Evolutionary conservation across 2,329 filamentous ascomycete species (phyloP).

Genomic region (Pyrenochaeta sp.): DNA sequence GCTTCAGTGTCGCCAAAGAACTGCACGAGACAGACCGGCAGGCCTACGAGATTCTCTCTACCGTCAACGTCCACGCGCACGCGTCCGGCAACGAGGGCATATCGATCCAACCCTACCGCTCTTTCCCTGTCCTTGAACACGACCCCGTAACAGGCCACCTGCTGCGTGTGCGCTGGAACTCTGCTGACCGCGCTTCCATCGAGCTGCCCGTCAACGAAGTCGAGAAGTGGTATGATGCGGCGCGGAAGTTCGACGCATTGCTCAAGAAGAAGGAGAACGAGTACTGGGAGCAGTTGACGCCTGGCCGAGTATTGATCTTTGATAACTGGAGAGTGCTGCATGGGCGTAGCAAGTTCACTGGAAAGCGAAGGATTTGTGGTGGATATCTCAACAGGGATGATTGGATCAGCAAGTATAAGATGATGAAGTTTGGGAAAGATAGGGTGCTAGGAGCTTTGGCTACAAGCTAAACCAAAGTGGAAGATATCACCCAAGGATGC

Average conservation of each 20-base stretch:
- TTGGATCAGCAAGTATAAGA: slow-evolving; percentile 36
- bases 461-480: slow-evolving; percentile 1
- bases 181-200: slow-evolving; percentile 80
- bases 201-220: slow-evolving; percentile 62
- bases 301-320: slow-evolving; percentile 86
- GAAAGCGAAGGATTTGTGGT: slow-evolving; percentile 86
- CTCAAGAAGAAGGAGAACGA: slow-evolving; percentile 70
- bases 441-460: slow-evolving; percentile 22
- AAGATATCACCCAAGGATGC: too few species aligned
- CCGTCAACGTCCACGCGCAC: slow-evolving; percentile 73
- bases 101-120: slow-evolving; percentile 74
- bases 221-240: slow-evolving; percentile 79
- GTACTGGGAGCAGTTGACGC: slow-evolving; percentile 81
- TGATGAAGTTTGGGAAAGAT: slow-evolving; percentile 18
- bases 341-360: slow-evolving; percentile 82
- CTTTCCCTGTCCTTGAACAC: slow-evolving; percentile 76
- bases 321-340: slow-evolving; percentile 97
- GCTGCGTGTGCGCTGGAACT: slow-evolving; percentile 87
- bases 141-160: slow-evolving; percentile 56
- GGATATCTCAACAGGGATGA: slow-evolving; percentile 65
- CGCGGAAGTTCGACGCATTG: slow-evolving; percentile 74
- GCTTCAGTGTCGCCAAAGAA: slow-evolving; percentile 73
- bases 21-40: slow-evolving; percentile 62
- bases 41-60: slow-evolving; percentile 66
- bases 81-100: slow-evolving; percentile 87